Conservation (phyloP, 2,329 filamentous ascomycete species). For the Xylariaceae sp. region DNA sequence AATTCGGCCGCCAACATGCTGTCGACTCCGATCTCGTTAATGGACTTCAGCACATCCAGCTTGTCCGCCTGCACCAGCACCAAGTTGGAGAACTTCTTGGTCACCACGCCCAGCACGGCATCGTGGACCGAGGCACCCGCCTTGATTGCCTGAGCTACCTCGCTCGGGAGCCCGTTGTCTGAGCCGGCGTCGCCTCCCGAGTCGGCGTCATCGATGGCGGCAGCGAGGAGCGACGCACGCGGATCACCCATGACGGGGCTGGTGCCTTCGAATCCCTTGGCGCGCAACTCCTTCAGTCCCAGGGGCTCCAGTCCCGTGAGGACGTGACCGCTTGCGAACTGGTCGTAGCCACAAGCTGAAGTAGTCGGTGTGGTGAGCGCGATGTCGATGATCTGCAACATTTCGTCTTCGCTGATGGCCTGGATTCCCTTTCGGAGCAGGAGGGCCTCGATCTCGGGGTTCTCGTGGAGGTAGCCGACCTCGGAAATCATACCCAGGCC, state of each 20-base stretch:
- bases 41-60: slow-evolving; percentile 8
- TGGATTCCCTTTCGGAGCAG: slow-evolving; percentile 26
- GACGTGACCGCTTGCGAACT: background rate
- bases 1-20: slow-evolving; percentile 41
- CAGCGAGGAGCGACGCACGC: background rate
- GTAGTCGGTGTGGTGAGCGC: slow-evolving; percentile 10
- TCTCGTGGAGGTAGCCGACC: slow-evolving; percentile 39
- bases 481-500: slow-evolving; percentile 41
- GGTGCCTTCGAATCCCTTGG: slow-evolving; percentile 24
- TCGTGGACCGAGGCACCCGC: slow-evolving; percentile 14
- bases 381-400: slow-evolving; percentile 33
- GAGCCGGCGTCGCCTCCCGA: background rate
- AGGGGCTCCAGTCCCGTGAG: slow-evolving; percentile 27
- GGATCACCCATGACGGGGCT: slow-evolving; percentile 11
- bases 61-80: slow-evolving; percentile 13
- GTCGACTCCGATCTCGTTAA: slow-evolving; percentile 35
- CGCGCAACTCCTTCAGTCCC: slow-evolving; percentile 13
- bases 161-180: background rate
- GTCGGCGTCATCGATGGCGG: background rate
- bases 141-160: background rate
- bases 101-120: slow-evolving; percentile 9
- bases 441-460: slow-evolving; percentile 28
- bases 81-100: slow-evolving; percentile 14
- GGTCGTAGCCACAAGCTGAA: background rate
- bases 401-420: slow-evolving; percentile 27